Conservation (phyloP, 139 green algal species). For the Picochlorum costavermella region DNA sequence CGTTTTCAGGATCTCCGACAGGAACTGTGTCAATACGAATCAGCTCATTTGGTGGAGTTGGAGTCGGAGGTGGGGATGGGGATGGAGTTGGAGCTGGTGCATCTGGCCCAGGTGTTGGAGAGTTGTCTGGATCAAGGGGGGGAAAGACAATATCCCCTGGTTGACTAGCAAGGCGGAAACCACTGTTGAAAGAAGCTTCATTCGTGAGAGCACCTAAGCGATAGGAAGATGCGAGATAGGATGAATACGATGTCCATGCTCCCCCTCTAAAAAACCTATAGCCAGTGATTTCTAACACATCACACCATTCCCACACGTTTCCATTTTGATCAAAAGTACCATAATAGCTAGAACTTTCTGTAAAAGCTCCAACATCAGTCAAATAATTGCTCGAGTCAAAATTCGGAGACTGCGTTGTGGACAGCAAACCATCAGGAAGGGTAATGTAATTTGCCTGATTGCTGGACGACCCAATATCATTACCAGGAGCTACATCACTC, state of each 20-base stretch:
- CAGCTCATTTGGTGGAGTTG: background rate
- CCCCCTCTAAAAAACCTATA: too few species aligned
- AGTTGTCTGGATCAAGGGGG: background rate
- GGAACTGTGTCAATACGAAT: background rate
- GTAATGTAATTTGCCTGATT: slow-evolving; percentile 5
- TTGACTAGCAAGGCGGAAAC: background rate
- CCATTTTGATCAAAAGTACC: too few species aligned
- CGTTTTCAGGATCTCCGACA: background rate
- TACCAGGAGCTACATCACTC: background rate
- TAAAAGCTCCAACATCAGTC: too few species aligned
- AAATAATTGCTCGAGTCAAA: background rate
- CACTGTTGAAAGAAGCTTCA: too few species aligned
- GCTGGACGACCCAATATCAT: background rate
- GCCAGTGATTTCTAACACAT: too few species aligned
- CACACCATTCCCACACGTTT: too few species aligned
- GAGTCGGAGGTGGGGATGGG: background rate
- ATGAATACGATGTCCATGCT: too few species aligned
- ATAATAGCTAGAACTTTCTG: too few species aligned
- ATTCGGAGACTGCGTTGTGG: background rate
- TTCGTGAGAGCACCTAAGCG: too few species aligned
- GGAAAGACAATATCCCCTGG: background rate
- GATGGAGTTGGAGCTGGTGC: background rate
- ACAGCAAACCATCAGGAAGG: background rate
- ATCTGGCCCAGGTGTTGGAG: background rate
- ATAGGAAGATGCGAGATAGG: too few species aligned